Conservation (phyloP, 169 alveolate genomes). For the Plasmodium yoelii region DNA sequence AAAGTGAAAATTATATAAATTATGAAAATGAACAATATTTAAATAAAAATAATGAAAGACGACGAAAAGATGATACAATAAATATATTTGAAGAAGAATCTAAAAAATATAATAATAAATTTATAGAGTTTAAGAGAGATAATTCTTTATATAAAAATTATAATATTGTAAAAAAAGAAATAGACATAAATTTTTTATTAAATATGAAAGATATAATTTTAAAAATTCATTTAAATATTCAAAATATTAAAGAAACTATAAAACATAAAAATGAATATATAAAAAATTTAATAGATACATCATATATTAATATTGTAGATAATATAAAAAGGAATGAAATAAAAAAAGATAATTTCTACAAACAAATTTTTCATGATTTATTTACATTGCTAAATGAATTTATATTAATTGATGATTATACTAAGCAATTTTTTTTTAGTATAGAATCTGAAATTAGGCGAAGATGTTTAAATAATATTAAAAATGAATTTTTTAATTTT, state of each 20-base stretch:
- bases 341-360: slow-evolving; percentile 57
- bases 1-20: neutral
- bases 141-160: slow-evolving; percentile 1
- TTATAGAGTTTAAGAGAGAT: neutral
- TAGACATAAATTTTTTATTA: slow-evolving; percentile 23
- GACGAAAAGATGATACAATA: slow-evolving; percentile 2
- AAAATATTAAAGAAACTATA: slow-evolving; percentile 41
- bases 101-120: neutral
- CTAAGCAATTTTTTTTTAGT: slow-evolving; percentile 56
- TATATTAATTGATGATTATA: slow-evolving; percentile 71
- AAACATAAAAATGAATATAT: slow-evolving; percentile 45
- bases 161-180: slow-evolving; percentile 17
- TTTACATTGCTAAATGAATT: slow-evolving; percentile 62
- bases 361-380: slow-evolving; percentile 47
- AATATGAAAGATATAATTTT: slow-evolving; percentile 42
- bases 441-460: slow-evolving; percentile 57
- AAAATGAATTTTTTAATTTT: slow-evolving; percentile 62
- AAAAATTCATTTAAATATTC: slow-evolving; percentile 33
- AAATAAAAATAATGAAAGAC: slow-evolving; percentile 21
- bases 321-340: slow-evolving; percentile 23
- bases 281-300: slow-evolving; percentile 18
- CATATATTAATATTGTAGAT: slow-evolving; percentile 18
- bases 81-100: slow-evolving; percentile 11
- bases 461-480: slow-evolving; percentile 55
- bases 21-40: slow-evolving; percentile 8